These are phyloP conservation scores for Mucor indicus DNA, from an alignment of 371 early-diverging fungal genomes.

Conservation along the genomic window DNA sequence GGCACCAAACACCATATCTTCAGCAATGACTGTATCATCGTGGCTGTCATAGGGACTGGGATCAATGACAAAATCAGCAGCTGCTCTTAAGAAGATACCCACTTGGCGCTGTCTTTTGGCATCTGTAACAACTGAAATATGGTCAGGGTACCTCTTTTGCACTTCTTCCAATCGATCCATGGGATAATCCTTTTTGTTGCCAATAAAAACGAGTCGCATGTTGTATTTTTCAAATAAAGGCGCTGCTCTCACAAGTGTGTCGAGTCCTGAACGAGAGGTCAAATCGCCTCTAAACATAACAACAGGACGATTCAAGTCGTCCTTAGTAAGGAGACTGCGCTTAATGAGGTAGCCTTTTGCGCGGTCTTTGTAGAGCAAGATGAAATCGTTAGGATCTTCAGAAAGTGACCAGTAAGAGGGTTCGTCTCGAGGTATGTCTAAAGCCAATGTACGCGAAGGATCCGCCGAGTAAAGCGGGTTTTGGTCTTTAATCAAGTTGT, in stretches of 20 bases:
- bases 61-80: slow-evolving; percentile 62
- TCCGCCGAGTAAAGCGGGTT: slow-evolving; percentile 8
- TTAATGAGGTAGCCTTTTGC: slow-evolving; percentile 51
- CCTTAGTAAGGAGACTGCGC: slow-evolving; percentile 38
- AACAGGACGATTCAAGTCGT: slow-evolving; percentile 51
- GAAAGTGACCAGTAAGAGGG: slow-evolving; percentile 29
- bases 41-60: slow-evolving; percentile 49
- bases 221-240: slow-evolving; percentile 41
- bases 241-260: slow-evolving; percentile 30
- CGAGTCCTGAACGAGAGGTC: slow-evolving; percentile 45
- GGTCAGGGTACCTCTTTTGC: slow-evolving; percentile 40
- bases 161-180: slow-evolving; percentile 39
- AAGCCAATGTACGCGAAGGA: slow-evolving; percentile 7
- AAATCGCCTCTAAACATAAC: slow-evolving; percentile 57
- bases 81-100: slow-evolving; percentile 55
- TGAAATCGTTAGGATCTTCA: slow-evolving; percentile 28
- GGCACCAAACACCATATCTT: slow-evolving; percentile 61
- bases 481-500: slow-evolving; percentile 24
- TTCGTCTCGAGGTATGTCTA: slow-evolving; percentile 8
- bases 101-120: slow-evolving; percentile 51
- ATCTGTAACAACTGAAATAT: slow-evolving; percentile 44
- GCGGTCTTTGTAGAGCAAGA: slow-evolving; percentile 46
- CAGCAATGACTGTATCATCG: slow-evolving; percentile 52
- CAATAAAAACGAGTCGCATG: slow-evolving; percentile 57
- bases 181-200: slow-evolving; percentile 55